Base-by-base conservation (phyloP, 495 filamentous ascomycete species). In the Penicillium bovifimosum region DNA sequence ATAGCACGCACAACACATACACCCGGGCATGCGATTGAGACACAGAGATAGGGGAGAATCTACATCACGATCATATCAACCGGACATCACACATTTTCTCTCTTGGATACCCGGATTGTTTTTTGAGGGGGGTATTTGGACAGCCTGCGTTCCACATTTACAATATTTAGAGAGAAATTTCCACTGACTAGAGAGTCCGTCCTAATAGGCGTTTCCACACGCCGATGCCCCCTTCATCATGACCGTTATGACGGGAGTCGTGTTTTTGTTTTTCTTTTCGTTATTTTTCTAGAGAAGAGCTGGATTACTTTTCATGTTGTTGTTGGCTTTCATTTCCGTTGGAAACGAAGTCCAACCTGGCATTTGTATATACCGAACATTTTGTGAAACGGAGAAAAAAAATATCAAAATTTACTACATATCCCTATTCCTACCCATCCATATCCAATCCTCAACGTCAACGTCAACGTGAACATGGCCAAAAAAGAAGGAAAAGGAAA, bases 211-310 rank as follows among this genome's bases (percentile, higher is more conserved):
- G 55, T 47, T 24, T 18, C 35, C 24, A 32, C 51, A 29, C 48
- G 51, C 47, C 42, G 48, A 50, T 33, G 41, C 52, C 41, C 50
- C 50, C 31, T 51, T 35, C 48, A 51, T 42, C 62, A 65, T 61
- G 62, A 63, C 59, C 53, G 40, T 62, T 53, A 63, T 56, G 62
- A 63, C 54, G 54, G 62, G 43, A 34, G 9, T 63, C 58, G 55
- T 52, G 20, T 24, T 24, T 24, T 24, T 24, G 20, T 24, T 24
- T 24, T 24, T 24, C 4, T 24, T 24, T 24, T 24, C 4, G 20
- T 24, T 24, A 4, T 49, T 44, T 39, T 50, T 41, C 20, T 16
- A 35, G 36, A 41, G 26, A 40, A 48, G 50, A 57, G 41, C 57
- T 63, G 39, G 17, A 40, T 52, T 14, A 34, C 16, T 35, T 34